A percentile compares a stretch with the other conserved stretches of the same genome.
Evolutionary conservation across 1,139 yeast genomes (phyloP).

Genomic region (Insectozyma bohioensis): DNA sequence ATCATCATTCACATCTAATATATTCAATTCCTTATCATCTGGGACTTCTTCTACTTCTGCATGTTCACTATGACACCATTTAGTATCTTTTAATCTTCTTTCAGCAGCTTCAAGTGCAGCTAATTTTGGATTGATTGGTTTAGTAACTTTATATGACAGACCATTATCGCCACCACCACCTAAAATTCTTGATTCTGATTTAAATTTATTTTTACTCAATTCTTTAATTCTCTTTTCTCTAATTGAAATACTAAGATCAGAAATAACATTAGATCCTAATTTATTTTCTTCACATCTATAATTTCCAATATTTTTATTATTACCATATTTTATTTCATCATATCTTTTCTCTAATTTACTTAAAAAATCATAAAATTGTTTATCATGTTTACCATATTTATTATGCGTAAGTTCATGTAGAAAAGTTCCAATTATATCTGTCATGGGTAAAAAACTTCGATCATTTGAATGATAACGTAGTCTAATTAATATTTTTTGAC

Average conservation of each 20-base stretch:
- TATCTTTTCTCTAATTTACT: constrained; percentile 62
- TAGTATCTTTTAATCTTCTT: constrained; percentile 55
- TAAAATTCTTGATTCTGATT: constrained; percentile 37
- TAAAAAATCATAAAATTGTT: constrained; percentile 60
- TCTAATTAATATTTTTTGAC: constrained; percentile 71
- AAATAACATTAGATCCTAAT: constrained; percentile 40
- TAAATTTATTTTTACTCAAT: constrained; percentile 36
- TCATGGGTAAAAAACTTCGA: constrained; percentile 59
- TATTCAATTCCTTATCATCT: constrained; percentile 34
- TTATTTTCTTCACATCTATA: constrained; percentile 52
- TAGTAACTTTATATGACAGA: constrained; percentile 10
- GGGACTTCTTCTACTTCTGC: constrained; percentile 26
- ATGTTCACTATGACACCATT: constrained; percentile 46
- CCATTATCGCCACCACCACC: constrained; percentile 24
- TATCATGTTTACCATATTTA: constrained; percentile 76
- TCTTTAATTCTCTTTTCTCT: constrained; percentile 41
- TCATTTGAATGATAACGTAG: constrained; percentile 62
- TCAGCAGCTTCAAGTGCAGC: constrained; percentile 69
- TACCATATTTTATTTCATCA: constrained; percentile 47
- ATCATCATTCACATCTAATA: constrained; percentile 20
- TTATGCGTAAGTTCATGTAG: constrained; percentile 90
- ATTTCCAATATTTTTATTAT: constrained; percentile 14
- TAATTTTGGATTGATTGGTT: constrained; percentile 36
- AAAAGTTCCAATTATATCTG: constrained; percentile 76
- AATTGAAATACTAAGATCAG: constrained; percentile 24